Evolutionary conservation across 1,139 yeast genomes (phyloP).

Genomic region (Zygotorulaspora mrakii): DNA sequence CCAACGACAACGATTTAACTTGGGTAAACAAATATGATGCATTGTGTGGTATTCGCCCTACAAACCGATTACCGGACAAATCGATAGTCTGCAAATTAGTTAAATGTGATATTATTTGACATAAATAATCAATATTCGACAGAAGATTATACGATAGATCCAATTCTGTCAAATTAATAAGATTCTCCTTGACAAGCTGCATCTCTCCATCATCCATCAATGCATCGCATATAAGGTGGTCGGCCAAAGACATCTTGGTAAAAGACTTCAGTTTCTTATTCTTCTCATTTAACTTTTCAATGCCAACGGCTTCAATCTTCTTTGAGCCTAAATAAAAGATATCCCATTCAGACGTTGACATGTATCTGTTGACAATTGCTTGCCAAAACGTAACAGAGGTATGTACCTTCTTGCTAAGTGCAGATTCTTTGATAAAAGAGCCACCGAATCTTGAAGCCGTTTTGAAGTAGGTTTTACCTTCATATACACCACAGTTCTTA

Average conservation of each 20-base stretch:
- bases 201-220: slow-evolving; percentile 11
- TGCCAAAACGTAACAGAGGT: slow-evolving; percentile 40
- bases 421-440: slow-evolving; percentile 58
- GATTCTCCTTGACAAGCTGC: slow-evolving; percentile 2
- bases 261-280: slow-evolving; percentile 49
- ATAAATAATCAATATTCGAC: slow-evolving; percentile 41
- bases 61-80: slow-evolving; percentile 62
- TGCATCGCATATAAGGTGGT: slow-evolving; percentile 36
- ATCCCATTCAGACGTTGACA: slow-evolving; percentile 31
- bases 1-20: slow-evolving; percentile 36
- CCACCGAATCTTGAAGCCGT: slow-evolving; percentile 44
- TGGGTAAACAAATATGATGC: slow-evolving; percentile 6
- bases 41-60: slow-evolving; percentile 8
- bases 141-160: slow-evolving; percentile 66
- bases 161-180: slow-evolving; percentile 39
- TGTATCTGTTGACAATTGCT: slow-evolving; percentile 52
- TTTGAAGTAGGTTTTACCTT: slow-evolving; percentile 47
- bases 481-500: slow-evolving; percentile 51
- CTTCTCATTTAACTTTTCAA: slow-evolving; percentile 49
- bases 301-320: slow-evolving; percentile 59
- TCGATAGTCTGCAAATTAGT: slow-evolving; percentile 45
- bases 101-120: slow-evolving; percentile 39
- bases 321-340: slow-evolving; percentile 51
- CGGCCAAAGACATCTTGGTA: slow-evolving; percentile 49
- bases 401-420: slow-evolving; percentile 34